phyloP scores from a whole-genome alignment of 2,329 filamentous ascomycete genomes.

The Calonectria pseudoturangicola region DNA sequence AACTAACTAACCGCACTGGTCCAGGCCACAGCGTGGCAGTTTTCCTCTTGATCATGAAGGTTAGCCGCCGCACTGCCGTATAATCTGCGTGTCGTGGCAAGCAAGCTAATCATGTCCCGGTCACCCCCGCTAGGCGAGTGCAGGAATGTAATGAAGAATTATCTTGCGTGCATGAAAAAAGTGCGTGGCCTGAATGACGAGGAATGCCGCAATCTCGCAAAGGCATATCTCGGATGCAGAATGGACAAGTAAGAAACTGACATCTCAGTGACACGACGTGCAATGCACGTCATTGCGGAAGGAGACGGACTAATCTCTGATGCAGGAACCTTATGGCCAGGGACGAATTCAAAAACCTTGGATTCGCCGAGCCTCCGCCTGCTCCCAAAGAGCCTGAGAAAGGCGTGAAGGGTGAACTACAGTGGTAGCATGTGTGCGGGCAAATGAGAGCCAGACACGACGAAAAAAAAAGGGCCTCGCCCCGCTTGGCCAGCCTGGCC shows the following conservation, averaged over 20 bases:
- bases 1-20: constrained; percentile 41
- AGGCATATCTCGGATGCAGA: constrained; percentile 90
- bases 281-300: constrained; percentile 36
- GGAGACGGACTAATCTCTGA: constrained; percentile 46
- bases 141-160: constrained; percentile 89
- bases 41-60: constrained; percentile 95
- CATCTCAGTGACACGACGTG: constrained; percentile 38
- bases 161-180: constrained; percentile 90
- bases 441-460: constrained; percentile 57
- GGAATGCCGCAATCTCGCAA: constrained; percentile 89
- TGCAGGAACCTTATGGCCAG: constrained; percentile 93
- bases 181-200: constrained; percentile 89
- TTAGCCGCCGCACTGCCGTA: constrained; percentile 50
- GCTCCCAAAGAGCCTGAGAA: constrained; percentile 57
- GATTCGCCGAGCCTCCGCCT: constrained; percentile 72
- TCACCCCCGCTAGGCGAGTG: constrained; percentile 84
- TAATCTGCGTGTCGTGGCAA: neutral
- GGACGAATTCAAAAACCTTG: constrained; percentile 95
- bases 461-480: constrained; percentile 37
- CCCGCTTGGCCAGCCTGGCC: constrained; percentile 44
- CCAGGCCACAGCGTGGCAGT: constrained; percentile 89
- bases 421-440: constrained; percentile 55
- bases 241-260: constrained; percentile 87
- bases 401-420: constrained; percentile 61
- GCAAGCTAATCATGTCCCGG: constrained; percentile 36